Percentiles rank a stretch among this genome's conserved stretches.
Evolutionary conservation across 2,329 filamentous ascomycete genomes (phyloP).

Genomic region (Penicillium rolfsii): DNA sequence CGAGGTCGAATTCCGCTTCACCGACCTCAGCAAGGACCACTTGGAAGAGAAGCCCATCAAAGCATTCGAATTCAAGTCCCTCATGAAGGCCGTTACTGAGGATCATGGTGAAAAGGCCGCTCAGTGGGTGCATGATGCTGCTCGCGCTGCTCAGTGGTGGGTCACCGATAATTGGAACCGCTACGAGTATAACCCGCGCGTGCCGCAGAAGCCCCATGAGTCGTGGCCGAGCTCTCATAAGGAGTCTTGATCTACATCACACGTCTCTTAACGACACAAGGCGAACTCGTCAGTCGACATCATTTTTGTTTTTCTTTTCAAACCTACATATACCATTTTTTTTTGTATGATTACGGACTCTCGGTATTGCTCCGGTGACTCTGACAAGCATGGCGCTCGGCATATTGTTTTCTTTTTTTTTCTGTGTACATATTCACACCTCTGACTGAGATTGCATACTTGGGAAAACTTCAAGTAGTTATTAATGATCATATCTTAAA

Average conservation of each 20-base stretch:
- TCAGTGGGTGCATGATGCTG: conserved; percentile 42
- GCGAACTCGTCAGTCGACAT: not conserved
- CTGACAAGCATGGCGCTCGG: conserved; percentile 23
- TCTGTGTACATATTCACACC: conserved; percentile 11
- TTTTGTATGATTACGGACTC: conserved; percentile 16
- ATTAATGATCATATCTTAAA: conserved; percentile 9
- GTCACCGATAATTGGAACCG: conserved; percentile 39
- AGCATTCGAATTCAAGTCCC: conserved; percentile 34
- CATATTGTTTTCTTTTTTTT: conserved; percentile 6
- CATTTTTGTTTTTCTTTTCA: not conserved
- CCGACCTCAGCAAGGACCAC: conserved; percentile 40
- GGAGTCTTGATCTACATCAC: not conserved
- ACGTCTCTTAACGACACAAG: not conserved
- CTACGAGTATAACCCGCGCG: conserved; percentile 22
- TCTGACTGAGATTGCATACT: conserved; percentile 6
- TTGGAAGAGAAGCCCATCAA: conserved; percentile 39
- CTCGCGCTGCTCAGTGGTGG: conserved; percentile 46
- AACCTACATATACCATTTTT: not conserved
- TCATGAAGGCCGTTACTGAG: conserved; percentile 32
- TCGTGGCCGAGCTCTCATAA: conserved; percentile 7
- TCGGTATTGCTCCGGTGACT: conserved; percentile 5
- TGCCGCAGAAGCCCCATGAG: conserved; percentile 10
- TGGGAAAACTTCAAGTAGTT: conserved; percentile 2
- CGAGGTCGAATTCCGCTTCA: conserved; percentile 57
- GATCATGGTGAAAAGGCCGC: conserved; percentile 39